These are phyloP conservation scores for Suillus fuscotomentosus DNA, from an alignment of 768 basidiomycete genomes.

Conservation along the genomic window DNA sequence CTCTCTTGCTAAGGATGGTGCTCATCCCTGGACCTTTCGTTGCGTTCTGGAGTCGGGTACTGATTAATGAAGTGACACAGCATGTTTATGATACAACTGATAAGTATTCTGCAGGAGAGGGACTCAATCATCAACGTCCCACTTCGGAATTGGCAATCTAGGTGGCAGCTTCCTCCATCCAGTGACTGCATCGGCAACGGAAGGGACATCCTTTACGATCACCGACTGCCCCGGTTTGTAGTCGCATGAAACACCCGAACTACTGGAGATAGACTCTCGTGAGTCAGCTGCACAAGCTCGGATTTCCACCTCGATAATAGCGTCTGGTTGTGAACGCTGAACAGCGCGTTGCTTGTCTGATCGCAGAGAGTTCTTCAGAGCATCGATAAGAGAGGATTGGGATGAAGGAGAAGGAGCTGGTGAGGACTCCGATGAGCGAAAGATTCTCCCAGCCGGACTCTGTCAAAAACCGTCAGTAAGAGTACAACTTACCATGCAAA, in stretches of 20 bases:
- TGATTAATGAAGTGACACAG: not conserved
- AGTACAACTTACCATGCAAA: not conserved
- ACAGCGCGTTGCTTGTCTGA: not conserved
- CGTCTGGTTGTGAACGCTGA: not conserved
- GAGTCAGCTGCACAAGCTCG: not conserved
- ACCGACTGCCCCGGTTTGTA: not conserved
- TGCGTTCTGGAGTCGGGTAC: not conserved
- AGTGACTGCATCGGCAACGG: not conserved
- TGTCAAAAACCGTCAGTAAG: not conserved
- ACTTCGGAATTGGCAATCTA: slow-evolving; percentile 30
- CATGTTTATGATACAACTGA: not conserved
- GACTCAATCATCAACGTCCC: slow-evolving; percentile 15
- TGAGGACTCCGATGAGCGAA: not conserved
- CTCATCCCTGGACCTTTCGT: too few relatives aligned
- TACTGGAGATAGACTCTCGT: not conserved
- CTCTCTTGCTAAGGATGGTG: too few relatives aligned
- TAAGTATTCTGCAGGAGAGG: not conserved
- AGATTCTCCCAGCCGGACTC: not conserved
- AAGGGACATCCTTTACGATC: not conserved
- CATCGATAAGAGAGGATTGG: not conserved
- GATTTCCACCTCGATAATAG: not conserved
- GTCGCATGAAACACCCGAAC: not conserved
- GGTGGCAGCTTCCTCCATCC: slow-evolving; percentile 28
- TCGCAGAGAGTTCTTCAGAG: not conserved
- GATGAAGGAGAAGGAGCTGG: not conserved